These are phyloP conservation scores for Hysterium pulicare DNA, from an alignment of 2,329 filamentous ascomycete species.

Conservation along the genomic window DNA sequence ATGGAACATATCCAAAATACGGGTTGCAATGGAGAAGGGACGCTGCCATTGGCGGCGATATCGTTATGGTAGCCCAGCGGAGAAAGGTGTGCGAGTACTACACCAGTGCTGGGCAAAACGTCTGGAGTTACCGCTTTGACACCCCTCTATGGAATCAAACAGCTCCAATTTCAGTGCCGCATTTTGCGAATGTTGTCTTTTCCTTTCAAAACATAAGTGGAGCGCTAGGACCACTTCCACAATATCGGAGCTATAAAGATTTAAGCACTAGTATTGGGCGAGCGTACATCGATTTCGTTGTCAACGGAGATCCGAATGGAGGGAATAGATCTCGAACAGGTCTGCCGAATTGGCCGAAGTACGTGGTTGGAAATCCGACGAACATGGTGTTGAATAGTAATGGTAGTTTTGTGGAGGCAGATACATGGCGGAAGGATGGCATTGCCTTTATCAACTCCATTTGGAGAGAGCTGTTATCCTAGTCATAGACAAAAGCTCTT, in stretches of 20 bases:
- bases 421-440: slow-evolving; percentile 37
- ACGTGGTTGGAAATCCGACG: slow-evolving; percentile 26
- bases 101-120: slow-evolving; percentile 42
- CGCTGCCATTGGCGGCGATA: slow-evolving; percentile 49
- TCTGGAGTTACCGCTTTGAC: slow-evolving; percentile 59
- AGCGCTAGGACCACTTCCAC: slow-evolving; percentile 18
- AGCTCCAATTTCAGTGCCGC: slow-evolving; percentile 41
- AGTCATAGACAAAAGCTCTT: too few relatives aligned
- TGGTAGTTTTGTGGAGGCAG: slow-evolving; percentile 26
- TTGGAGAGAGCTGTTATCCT: slow-evolving; percentile 5
- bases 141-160: slow-evolving; percentile 43
- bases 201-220: slow-evolving; percentile 40
- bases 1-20: slow-evolving; percentile 4
- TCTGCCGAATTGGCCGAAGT: slow-evolving; percentile 39
- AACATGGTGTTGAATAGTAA: slow-evolving; percentile 41
- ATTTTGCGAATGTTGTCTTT: slow-evolving; percentile 46
- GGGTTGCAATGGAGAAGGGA: slow-evolving; percentile 47
- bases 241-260: slow-evolving; percentile 28
- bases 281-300: slow-evolving; percentile 42
- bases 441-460: slow-evolving; percentile 34
- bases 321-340: slow-evolving; percentile 14
- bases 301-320: slow-evolving; percentile 38
- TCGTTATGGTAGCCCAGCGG: slow-evolving; percentile 51
- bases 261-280: slow-evolving; percentile 38
- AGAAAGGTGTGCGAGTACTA: slow-evolving; percentile 48